Conservation (phyloP, 495 filamentous ascomycete genomes). For the Tirmania nivea region DNA sequence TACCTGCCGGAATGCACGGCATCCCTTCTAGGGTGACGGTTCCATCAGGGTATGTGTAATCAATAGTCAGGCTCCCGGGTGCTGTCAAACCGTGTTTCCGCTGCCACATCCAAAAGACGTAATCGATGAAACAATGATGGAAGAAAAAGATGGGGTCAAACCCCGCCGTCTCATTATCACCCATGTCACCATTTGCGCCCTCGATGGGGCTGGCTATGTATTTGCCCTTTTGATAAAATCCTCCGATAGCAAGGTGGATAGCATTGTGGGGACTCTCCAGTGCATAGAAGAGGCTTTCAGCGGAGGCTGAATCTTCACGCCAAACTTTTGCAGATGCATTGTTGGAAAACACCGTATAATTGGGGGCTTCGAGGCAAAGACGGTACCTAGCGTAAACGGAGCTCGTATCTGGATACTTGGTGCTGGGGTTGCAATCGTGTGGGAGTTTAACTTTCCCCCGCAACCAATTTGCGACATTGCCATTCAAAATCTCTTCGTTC, state of each 20-base stretch:
- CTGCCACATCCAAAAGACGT: constrained; percentile 20
- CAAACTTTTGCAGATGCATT: too few relatives aligned
- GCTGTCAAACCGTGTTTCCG: constrained; percentile 5
- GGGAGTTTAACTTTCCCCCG: neutral
- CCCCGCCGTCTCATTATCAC: constrained; percentile 18
- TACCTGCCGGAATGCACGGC: too few relatives aligned
- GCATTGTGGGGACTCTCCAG: constrained; percentile 20
- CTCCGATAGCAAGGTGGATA: constrained; percentile 19
- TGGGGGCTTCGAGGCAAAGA: constrained; percentile 9
- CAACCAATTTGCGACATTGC: neutral
- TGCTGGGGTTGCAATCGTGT: too few relatives aligned
- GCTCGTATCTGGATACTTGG: too few relatives aligned
- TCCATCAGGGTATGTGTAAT: too few relatives aligned
- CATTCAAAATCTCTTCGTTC: neutral
- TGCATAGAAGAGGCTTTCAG: too few relatives aligned
- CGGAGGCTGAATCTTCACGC: too few relatives aligned
- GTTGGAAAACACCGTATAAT: constrained; percentile 17
- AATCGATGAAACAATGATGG: constrained; percentile 19
- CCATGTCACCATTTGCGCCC: constrained; percentile 21
- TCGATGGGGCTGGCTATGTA: neutral
- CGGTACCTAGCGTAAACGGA: too few relatives aligned
- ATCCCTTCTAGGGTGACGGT: too few relatives aligned
- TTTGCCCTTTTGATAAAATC: neutral
- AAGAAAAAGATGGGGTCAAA: constrained; percentile 22
- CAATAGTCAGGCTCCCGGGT: neutral